Evolutionary conservation across 257 asterid species (phyloP).

Genomic region (Salvia hispanica): DNA sequence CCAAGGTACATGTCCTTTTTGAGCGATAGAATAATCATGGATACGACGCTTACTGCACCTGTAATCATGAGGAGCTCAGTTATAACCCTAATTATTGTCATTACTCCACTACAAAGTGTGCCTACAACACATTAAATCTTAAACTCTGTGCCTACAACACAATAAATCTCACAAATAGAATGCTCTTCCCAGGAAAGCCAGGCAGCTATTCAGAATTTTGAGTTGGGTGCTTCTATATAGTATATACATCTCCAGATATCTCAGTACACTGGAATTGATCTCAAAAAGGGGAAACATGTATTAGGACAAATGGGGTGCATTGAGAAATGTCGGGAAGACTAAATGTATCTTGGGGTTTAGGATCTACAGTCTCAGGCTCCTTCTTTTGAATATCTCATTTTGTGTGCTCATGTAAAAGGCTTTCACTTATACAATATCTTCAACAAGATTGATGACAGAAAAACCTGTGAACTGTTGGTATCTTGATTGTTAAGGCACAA

Average conservation of each 20-base stretch:
- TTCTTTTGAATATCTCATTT: too few species aligned
- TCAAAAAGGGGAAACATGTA: not conserved
- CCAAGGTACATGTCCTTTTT: conserved; percentile 38
- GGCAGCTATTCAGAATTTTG: not conserved
- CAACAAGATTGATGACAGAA: too few species aligned
- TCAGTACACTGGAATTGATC: not conserved
- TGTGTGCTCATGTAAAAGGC: too few species aligned
- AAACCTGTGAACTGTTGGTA: not conserved
- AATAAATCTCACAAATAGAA: not conserved
- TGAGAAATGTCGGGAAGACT: too few species aligned
- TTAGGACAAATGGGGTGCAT: too few species aligned
- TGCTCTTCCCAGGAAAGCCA: not conserved
- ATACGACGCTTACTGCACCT: conserved; percentile 52
- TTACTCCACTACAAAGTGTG: not conserved
- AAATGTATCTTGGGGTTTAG: too few species aligned
- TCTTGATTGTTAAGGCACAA: not conserved
- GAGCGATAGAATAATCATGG: conserved; percentile 53
- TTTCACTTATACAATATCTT: too few species aligned
- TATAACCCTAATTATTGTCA: conserved; percentile 21
- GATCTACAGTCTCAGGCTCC: too few species aligned
- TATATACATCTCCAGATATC: not conserved
- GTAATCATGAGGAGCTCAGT: conserved; percentile 32
- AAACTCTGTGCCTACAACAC: not conserved
- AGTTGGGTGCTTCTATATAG: not conserved
- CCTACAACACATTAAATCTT: not conserved